Percentiles rank a stretch among this genome's conserved stretches.
phyloP scores from a whole-genome alignment of 1,139 yeast species.

The Candida sp. region DNA sequence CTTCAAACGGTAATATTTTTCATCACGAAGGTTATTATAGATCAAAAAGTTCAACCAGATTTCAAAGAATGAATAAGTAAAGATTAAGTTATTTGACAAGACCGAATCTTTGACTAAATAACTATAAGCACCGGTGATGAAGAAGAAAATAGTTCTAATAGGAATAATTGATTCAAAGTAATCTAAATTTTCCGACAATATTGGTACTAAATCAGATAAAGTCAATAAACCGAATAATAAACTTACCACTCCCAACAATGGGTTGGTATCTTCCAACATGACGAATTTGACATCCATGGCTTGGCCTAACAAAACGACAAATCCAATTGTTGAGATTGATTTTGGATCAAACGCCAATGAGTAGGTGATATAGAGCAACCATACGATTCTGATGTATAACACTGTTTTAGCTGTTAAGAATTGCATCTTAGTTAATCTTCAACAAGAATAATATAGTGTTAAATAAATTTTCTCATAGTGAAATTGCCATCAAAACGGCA shows the following conservation, averaged over 20 bases:
- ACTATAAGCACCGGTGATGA: slow-evolving; percentile 45
- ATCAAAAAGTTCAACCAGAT: slow-evolving; percentile 69
- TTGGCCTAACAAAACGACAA: slow-evolving; percentile 53
- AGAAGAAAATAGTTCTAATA: slow-evolving; percentile 54
- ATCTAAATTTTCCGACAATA: slow-evolving; percentile 49
- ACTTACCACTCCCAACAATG: slow-evolving; percentile 51
- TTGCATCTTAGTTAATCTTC: slow-evolving; percentile 37
- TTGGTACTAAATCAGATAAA: slow-evolving; percentile 54
- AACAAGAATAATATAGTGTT: too few species aligned
- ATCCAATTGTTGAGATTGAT: slow-evolving; percentile 36
- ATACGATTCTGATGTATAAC: slow-evolving; percentile 45
- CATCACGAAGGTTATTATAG: slow-evolving; percentile 64
- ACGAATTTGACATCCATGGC: slow-evolving; percentile 53
- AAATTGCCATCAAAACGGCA: neutral
- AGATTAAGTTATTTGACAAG: slow-evolving; percentile 59
- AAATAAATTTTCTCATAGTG: neutral
- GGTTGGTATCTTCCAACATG: slow-evolving; percentile 41
- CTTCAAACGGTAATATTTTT: slow-evolving; percentile 43
- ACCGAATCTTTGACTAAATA: slow-evolving; percentile 39
- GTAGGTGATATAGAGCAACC: slow-evolving; percentile 47
- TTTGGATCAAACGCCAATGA: slow-evolving; percentile 60
- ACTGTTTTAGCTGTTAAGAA: slow-evolving; percentile 51
- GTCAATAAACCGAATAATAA: slow-evolving; percentile 42
- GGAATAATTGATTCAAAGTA: slow-evolving; percentile 73
- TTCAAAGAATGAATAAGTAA: slow-evolving; percentile 62